A percentile compares a stretch with the other conserved stretches of the same genome.
Conservation (phyloP, 1,284 basidiomycete genomes). For the Irpex rosettiformis region DNA sequence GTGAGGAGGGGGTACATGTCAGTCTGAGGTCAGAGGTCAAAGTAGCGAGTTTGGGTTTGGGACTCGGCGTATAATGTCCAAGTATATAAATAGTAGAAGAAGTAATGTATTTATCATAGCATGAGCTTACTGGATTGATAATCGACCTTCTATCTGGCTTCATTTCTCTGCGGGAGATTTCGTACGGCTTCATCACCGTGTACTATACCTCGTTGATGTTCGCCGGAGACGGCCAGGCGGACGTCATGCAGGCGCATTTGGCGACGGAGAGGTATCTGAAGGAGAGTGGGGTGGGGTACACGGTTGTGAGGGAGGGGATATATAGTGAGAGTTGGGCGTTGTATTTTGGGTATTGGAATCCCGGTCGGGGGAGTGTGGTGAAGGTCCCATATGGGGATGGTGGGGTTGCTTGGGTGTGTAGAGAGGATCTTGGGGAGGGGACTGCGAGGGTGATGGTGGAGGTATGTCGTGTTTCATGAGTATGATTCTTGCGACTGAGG, state of each 20-base stretch:
- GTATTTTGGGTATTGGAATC: conserved; percentile 32
- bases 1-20: conserved; percentile 5
- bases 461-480: too few species aligned
- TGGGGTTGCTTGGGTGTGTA: conserved; percentile 29
- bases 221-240: conserved; percentile 29
- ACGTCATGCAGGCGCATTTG: conserved; percentile 35
- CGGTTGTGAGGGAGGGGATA: conserved; percentile 36
- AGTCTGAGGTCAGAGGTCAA: too few species aligned
- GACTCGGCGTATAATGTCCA: too few species aligned
- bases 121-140: too few species aligned
- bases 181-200: too few species aligned
- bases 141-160: too few species aligned
- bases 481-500: not conserved
- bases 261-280: conserved; percentile 35
- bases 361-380: conserved; percentile 21
- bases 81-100: too few species aligned
- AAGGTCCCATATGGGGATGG: conserved; percentile 28
- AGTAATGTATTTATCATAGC: too few species aligned
- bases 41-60: too few species aligned
- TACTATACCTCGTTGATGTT: conserved; percentile 39
- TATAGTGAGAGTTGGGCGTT: conserved; percentile 36
- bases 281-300: conserved; percentile 32
- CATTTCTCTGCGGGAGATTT: too few species aligned
- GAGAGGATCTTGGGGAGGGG: conserved; percentile 32
- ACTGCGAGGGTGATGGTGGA: conserved; percentile 30